Evolutionary conservation across 176 grass and related monocot genomes (phyloP), one percentile per base, ranked within the genome.

Genomic region (Paspalum vaginatum): DNA sequence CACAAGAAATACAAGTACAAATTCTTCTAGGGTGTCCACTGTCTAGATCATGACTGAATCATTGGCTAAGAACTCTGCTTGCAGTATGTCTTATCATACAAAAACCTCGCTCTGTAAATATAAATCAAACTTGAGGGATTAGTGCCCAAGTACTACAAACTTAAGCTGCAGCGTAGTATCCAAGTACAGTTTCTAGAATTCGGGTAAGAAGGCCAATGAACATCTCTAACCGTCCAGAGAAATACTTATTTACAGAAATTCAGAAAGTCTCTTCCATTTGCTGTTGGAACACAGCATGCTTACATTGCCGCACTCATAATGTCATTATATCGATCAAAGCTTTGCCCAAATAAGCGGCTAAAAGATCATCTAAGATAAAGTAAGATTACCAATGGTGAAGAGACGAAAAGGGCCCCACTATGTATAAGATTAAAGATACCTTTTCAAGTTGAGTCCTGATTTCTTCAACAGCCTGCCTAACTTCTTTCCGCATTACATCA

Each of bases 381-480:
- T 42, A 63, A 82, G 67, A 79, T 76, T 38, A 41, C 16, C 3
- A 37, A 65, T 42, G 77, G 41, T 18, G 21, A 81, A 89, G 48
- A 42, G 51, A 21, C 68, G 6, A 46, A 37, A 60, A 47, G 37
- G 38, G n/a, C 11, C n/a, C 61, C n/a, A 17, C 26, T 72, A 25
- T 8, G 40, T 27, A 49, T 55, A 76, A 75, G 3, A 13, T 72
- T 89, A 61, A 76, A 75, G 3, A 13, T 72, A 91, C 92, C 81
- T 89, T 93, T 82, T 91, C 90, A 89, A 98, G 87, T 50, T 92
- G 82, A 74, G 62, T 97, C 51, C 82, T 94, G 65, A 97, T 92
- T 84, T 97, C 94, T 64, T 94, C 85, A 78, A 97, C 91, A 80
- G 85, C 91, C 84, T 94, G 89, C 79, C 94, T 81, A 22, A 97